phyloP scores from a whole-genome alignment of 495 filamentous ascomycete species.

The Echria macrotheca region DNA sequence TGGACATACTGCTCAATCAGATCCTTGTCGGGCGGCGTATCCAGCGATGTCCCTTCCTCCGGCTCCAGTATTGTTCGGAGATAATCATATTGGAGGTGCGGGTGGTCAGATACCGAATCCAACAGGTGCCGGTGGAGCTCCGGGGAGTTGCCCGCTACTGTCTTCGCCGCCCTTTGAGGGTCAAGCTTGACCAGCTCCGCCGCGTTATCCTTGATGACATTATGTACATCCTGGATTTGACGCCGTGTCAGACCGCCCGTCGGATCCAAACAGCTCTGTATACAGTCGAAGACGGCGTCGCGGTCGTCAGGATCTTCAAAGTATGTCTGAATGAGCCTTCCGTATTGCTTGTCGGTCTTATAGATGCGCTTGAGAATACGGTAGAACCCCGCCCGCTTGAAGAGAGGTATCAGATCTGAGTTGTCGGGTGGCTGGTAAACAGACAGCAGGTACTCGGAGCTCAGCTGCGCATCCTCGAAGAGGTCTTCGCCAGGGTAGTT shows the following conservation, averaged over 20 bases:
- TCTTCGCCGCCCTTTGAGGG: constrained; percentile 60
- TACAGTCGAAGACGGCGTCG: constrained; percentile 67
- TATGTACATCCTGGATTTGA: constrained; percentile 69
- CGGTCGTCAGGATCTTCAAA: constrained; percentile 79
- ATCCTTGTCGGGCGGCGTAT: constrained; percentile 32
- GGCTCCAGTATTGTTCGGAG: constrained; percentile 75
- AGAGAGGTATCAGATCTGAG: constrained; percentile 64
- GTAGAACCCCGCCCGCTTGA: constrained; percentile 79
- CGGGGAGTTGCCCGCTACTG: constrained; percentile 60
- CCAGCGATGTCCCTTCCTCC: constrained; percentile 36
- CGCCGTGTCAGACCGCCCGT: constrained; percentile 63
- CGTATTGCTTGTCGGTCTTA: constrained; percentile 71
- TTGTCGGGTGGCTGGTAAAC: constrained; percentile 86
- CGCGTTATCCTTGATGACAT: constrained; percentile 64
- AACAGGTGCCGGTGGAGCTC: constrained; percentile 69
- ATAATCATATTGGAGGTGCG: constrained; percentile 68
- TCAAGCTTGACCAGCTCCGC: constrained; percentile 64
- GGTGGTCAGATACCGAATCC: constrained; percentile 55
- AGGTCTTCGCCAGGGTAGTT: constrained; percentile 74
- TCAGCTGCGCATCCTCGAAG: constrained; percentile 90
- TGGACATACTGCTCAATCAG: constrained; percentile 85
- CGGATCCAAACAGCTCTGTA: constrained; percentile 74
- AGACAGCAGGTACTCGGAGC: constrained; percentile 89
- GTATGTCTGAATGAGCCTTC: constrained; percentile 71
- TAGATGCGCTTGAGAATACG: constrained; percentile 92